Evolutionary conservation across 495 filamentous ascomycete genomes (phyloP), one percentile per base, ranked within the genome.

Genomic region (Penicillium samsonianum): DNA sequence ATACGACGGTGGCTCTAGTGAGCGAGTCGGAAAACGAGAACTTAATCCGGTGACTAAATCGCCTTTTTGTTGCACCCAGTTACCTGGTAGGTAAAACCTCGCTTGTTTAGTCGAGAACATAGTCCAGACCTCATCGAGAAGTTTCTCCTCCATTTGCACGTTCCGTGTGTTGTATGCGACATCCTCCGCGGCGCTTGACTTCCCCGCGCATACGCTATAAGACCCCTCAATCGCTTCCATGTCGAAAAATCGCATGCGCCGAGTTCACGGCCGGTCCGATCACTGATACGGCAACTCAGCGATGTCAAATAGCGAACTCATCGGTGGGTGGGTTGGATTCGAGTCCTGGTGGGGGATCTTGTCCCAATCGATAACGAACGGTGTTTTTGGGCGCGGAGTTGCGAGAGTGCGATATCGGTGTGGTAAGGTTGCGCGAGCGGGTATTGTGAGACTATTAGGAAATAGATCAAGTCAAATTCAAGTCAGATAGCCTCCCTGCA

Each of bases 1-100:
- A 57, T 74, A 71, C 48, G 25, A 59, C 20, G 52, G 63, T 12
- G 55, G 60, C 2, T 63, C 50, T 9, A 58, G 53, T 10, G 26
- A 42, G 25, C 38, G 25, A 53, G 38, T 22, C 38, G 6, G 10
- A 16, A 47, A 44, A 23, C 50, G 58, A 22, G 69, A 53, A 37
- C 56, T 49, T 37, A 60, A 28, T 54, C 71, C 63, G 20, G 61
- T 49, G 7, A 42, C 51, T 19, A 61, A 25, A 51, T 53, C 54
- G 17, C 30, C 40, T 25, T 57, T 58, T 53, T 16, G 25, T n/a
- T 20, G 9, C 10, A 31, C 43, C 33, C 47, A 50, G 38, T 14
- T 16, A 17, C 31, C 31, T 25, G 16, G 19, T 7, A 10, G 8
- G 17, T 11, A 5, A 7, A n/a, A 20, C 2, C 5, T 22, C 25